A percentile compares a stretch with the other conserved stretches of the same genome.
Conservation (phyloP, 352 stramenopile species). For the Phytophthora chlamydospora region DNA sequence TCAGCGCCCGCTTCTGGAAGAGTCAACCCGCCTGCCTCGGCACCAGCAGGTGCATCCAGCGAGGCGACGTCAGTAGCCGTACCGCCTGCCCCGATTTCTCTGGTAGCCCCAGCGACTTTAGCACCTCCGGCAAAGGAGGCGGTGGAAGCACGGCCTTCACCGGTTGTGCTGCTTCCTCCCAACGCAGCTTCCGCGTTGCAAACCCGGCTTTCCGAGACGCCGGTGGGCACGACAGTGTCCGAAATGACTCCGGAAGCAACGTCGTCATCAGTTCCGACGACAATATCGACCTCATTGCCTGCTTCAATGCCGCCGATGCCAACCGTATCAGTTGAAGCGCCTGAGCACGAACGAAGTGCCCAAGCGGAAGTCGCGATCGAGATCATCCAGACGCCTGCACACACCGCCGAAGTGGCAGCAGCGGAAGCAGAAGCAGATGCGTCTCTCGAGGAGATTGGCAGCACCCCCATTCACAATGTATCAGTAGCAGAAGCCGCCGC, state of each 20-base stretch:
- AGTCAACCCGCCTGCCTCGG: constrained; percentile 14
- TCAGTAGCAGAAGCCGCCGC: constrained; percentile 37
- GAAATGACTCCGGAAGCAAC: constrained; percentile 16
- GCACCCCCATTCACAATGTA: constrained; percentile 59
- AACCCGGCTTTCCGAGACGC: constrained; percentile 28
- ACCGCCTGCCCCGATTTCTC: constrained; percentile 31
- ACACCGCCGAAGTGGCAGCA: constrained; percentile 17
- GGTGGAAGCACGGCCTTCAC: constrained; percentile 36
- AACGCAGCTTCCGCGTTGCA: constrained; percentile 25
- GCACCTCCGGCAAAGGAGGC: constrained; percentile 10
- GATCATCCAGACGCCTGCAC: constrained; percentile 39
- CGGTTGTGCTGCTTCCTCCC: constrained; percentile 43
- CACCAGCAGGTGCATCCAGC: constrained; percentile 19
- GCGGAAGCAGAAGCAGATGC: constrained; percentile 28
- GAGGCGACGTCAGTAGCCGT: constrained; percentile 17
- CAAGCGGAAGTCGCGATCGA: constrained; percentile 45
- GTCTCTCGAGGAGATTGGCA: constrained; percentile 47
- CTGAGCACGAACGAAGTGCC: constrained; percentile 38
- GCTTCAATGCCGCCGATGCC: constrained; percentile 25
- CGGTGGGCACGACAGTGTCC: constrained; percentile 15
- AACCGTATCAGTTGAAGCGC: constrained; percentile 19
- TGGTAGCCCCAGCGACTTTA: constrained; percentile 22
- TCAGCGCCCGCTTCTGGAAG: constrained; percentile 21
- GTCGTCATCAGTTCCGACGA: constrained; percentile 18
- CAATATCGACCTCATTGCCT: constrained; percentile 13